Percentiles rank a stretch among this genome's conserved stretches.
phyloP scores from a whole-genome alignment of 2,329 filamentous ascomycete species.

The Monilinia vaccinii-corymbosi region DNA sequence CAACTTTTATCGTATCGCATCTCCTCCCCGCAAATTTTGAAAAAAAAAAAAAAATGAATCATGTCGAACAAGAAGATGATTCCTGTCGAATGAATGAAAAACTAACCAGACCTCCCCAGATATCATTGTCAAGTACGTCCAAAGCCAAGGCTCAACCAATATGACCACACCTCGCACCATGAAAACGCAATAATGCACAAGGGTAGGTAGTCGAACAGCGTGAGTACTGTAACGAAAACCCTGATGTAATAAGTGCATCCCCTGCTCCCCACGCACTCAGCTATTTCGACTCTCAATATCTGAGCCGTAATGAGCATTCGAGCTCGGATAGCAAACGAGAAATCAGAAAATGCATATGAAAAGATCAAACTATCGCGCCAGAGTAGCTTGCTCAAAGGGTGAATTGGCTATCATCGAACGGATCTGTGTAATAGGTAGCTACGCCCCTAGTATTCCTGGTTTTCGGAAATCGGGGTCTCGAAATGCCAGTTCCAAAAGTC shows the following conservation, averaged over 20 bases:
- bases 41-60: background rate
- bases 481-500: background rate
- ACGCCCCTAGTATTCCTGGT: background rate
- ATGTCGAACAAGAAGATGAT: background rate
- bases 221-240: background rate
- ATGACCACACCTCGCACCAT: background rate
- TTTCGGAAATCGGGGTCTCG: background rate
- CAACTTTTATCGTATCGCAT: background rate
- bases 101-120: background rate
- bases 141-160: background rate
- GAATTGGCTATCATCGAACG: slow-evolving; percentile 2
- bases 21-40: background rate
- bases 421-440: background rate
- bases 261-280: background rate
- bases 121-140: background rate
- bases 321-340: background rate
- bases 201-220: too few species aligned
- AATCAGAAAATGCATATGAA: too few species aligned
- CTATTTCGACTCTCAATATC: background rate
- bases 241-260: background rate
- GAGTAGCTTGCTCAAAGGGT: background rate
- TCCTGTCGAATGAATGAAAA: background rate
- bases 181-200: background rate
- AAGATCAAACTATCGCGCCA: background rate
- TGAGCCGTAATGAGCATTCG: too few species aligned